Evolutionary conservation across 225 moss, liverwort and hornwort species (phyloP).

Genomic region (Polytrichum formosum): DNA sequence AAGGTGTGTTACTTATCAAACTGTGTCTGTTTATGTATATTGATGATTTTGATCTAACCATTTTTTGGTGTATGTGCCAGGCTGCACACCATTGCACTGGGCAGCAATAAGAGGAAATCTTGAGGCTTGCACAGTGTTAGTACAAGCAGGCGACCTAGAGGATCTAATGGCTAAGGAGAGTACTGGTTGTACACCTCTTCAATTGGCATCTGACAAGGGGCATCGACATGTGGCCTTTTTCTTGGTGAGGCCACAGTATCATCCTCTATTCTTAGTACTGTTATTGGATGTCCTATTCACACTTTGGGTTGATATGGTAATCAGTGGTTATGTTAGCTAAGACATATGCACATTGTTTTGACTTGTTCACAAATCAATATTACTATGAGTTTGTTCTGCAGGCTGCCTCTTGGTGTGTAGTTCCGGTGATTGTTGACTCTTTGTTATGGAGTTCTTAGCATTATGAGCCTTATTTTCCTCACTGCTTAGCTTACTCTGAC

Average conservation of each 20-base stretch:
- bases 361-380: too few species aligned
- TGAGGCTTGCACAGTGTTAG: conserved; percentile 98
- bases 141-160: conserved; percentile 83
- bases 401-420: not conserved
- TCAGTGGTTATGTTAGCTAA: not conserved
- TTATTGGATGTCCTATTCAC: not conserved
- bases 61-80: conserved; percentile 20
- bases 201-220: conserved; percentile 85
- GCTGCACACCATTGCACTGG: conserved; percentile 97
- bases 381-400: too few species aligned
- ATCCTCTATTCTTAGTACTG: not conserved
- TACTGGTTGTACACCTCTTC: conserved; percentile 67
- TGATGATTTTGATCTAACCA: conserved; percentile 8
- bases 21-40: not conserved
- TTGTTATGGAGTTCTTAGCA: not conserved
- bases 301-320: not conserved
- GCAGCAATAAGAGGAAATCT: conserved; percentile 95
- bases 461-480: too few species aligned
- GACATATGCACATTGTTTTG: not conserved
- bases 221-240: conserved; percentile 96
- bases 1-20: too few species aligned
- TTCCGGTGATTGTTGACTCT: not conserved
- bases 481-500: too few species aligned
- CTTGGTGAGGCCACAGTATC: conserved; percentile 43
- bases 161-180: conserved; percentile 76